phyloP scores from a whole-genome alignment of 2,329 filamentous ascomycete species.

The Boeremia exigua region DNA sequence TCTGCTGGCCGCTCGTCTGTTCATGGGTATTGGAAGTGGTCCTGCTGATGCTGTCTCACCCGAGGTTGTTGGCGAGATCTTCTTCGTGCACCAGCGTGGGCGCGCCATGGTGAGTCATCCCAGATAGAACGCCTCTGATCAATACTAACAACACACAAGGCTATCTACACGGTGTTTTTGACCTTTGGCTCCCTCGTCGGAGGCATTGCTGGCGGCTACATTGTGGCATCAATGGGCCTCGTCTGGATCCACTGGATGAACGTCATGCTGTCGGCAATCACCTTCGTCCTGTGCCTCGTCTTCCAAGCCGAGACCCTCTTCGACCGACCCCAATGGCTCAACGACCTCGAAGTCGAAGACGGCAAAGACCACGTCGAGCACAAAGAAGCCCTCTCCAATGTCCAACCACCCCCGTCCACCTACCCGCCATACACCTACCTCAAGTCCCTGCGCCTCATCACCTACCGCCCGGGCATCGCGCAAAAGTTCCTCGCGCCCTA shows the following conservation, averaged over 20 bases:
- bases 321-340: constrained; percentile 35
- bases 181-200: constrained; percentile 48
- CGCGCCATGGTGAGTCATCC: constrained; percentile 45
- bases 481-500: constrained; percentile 48
- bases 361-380: constrained; percentile 23
- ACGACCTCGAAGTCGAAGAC: constrained; percentile 18
- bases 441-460: constrained; percentile 45
- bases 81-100: constrained; percentile 52
- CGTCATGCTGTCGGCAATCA: constrained; percentile 43
- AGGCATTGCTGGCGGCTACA: constrained; percentile 51
- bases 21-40: constrained; percentile 48
- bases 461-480: constrained; percentile 44
- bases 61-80: constrained; percentile 51
- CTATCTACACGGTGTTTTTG: constrained; percentile 52
- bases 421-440: constrained; percentile 42
- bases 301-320: constrained; percentile 51
- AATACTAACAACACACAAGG: constrained; percentile 27
- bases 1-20: constrained; percentile 46
- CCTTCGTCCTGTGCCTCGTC: constrained; percentile 43
- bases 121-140: no score
- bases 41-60: constrained; percentile 50
- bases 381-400: constrained; percentile 24
- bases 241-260: constrained; percentile 52
- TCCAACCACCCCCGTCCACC: constrained; percentile 18
- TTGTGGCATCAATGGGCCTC: constrained; percentile 46